Base-by-base conservation (phyloP, 2,329 filamentous ascomycete species). In the Aspergillus amoenus region DNA sequence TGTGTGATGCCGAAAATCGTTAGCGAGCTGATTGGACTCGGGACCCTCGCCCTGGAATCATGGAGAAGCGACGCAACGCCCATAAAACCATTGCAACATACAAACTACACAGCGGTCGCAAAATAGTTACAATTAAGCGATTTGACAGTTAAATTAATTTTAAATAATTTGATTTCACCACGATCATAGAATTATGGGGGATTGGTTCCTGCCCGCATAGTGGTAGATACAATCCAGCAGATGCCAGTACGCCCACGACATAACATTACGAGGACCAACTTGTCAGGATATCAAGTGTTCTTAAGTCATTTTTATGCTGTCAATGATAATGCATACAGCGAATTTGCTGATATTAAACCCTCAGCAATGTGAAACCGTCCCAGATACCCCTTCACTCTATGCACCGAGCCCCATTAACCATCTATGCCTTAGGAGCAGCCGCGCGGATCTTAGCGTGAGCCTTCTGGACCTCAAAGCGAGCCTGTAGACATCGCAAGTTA, bases 391-490 rank as follows among this genome's bases (percentile, higher is more conserved):
- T 67, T 75, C 72, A 73, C 71, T 73, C 73, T 70, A 75, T 73
- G 70, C 73, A 74, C 72, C 70, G 68, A 72, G 69, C 70, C 68
- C 70, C 70, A 67, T 71, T 65, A 69, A 71, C 68, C 68, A 67
- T 72, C 66, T 71, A 72, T 67, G 70, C 78, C 76, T 89, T 91
- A 79, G 89, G 88, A 73, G 88, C 88, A 72, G 88, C 82, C 73
- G 89, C 88, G 84, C 89, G 90, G 82, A 96, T 83, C 87, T 96
- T 96, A 78, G 92, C 91, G 77, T 95, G 85, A 74, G 91, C 88
- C 89, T 97, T 97, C 83, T 89, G 89, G 82, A 96, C 89, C 86
- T 97, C 93, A 83, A 95, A 97, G 79, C 93, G 90, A 79, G 84
- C 84, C 85, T 88, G 70, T 52, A 22, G 53, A 58, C 58, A 56